Evolutionary conservation across 2,329 filamentous ascomycete genomes (phyloP), one percentile per base, ranked within the genome.

Genomic region (Aspergillus alliaceus): DNA sequence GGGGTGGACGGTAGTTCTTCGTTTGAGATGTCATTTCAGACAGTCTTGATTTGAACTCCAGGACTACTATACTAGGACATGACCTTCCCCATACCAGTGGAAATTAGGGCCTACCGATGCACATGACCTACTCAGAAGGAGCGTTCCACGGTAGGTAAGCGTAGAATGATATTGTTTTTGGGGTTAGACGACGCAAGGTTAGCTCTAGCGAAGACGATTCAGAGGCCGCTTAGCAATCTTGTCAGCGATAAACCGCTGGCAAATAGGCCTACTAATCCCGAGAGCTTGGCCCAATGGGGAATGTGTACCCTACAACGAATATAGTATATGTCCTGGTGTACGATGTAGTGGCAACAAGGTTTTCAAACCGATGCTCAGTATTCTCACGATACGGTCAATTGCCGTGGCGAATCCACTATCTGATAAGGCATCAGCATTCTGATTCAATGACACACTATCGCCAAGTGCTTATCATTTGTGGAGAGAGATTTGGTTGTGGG

Each of bases 21-120:
- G 24, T 4, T n/a, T 22, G 15, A 11, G 55, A 64, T 61, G 63
- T 0, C 68, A 71, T 56, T 82, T 79, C 44, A 0, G 25, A n/a
- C 2, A 3, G 12, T 4, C 24, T 42, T 9, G 34, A 24, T n/a
- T n/a, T 25, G 29, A 42, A 1, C 53, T 70, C 70, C 86, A 2
- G 9, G 39, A 12, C 7, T 22, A 29, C 46, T 40, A 14, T 11
- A 24, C n/a, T n/a, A n/a, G n/a, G n/a, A n/a, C n/a, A n/a, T n/a
- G n/a, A n/a, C n/a, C n/a, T n/a, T n/a, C n/a, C n/a, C 35, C 14
- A 15, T 42, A n/a, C 12, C 6, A 25, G 20, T 25, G 7, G 12
- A 25, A 4, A n/a, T 42, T 42, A 9, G 39, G 22, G 22, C 14
- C 22, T 42, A 25, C 25, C 11, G 2, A 25, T 25, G 39, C 39